Evolutionary conservation across 2,329 filamentous ascomycete genomes (phyloP).

Genomic region (Colletotrichum lini): DNA sequence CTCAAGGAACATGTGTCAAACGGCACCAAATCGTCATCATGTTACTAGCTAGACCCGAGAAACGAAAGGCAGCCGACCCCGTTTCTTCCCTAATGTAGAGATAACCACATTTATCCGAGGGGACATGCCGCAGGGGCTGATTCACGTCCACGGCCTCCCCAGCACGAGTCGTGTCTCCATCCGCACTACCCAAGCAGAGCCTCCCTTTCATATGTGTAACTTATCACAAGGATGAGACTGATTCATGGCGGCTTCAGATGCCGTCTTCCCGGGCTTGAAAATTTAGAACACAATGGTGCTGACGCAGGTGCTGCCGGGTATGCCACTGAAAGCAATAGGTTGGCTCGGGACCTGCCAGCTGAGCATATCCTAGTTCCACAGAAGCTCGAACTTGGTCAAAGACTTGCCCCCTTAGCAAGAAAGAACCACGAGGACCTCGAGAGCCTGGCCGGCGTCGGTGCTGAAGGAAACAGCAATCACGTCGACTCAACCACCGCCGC

Average conservation of each 20-base stretch:
- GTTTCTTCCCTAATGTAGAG: background rate
- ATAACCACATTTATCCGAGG: background rate
- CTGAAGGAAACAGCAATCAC: background rate
- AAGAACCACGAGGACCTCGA: background rate
- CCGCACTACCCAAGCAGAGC: background rate
- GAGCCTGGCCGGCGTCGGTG: background rate
- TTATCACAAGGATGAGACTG: background rate
- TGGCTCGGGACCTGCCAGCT: background rate
- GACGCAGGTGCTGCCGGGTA: background rate
- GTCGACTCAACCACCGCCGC: constrained; percentile 10
- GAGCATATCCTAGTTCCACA: background rate
- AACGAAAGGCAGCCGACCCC: too few relatives aligned
- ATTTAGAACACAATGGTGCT: too few relatives aligned
- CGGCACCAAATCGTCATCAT: background rate
- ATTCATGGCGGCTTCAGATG: background rate
- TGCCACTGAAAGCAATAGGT: background rate
- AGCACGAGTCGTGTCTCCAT: background rate
- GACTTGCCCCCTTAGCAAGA: background rate
- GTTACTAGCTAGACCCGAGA: background rate
- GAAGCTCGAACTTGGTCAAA: background rate
- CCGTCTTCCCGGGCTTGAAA: too few relatives aligned
- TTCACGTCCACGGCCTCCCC: background rate
- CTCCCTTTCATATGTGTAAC: background rate
- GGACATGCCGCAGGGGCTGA: background rate
- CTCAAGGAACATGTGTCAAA: too few relatives aligned